Percentiles rank a stretch among this genome's conserved stretches.
Evolutionary conservation across 768 basidiomycete species (phyloP).

Genomic region (Serpula lacrymans): DNA sequence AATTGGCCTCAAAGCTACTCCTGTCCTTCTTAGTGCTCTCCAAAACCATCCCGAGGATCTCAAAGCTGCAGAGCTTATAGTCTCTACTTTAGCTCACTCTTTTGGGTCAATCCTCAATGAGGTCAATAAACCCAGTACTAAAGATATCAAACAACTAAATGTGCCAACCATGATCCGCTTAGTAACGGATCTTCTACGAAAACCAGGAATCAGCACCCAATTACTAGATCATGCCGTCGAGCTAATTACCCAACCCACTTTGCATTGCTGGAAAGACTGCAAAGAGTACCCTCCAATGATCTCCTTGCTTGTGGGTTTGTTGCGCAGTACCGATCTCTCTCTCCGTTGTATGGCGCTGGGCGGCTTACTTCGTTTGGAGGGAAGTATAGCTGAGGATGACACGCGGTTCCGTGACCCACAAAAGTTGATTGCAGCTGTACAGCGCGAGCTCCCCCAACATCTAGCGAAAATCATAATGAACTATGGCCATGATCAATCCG

Average conservation of each 20-base stretch:
- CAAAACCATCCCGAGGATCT: conserved; percentile 49
- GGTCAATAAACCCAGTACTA: conserved; percentile 33
- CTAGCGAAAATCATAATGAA: conserved; percentile 44
- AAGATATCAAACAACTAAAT: conserved; percentile 38
- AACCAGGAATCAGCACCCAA: conserved; percentile 38
- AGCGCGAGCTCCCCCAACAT: conserved; percentile 42
- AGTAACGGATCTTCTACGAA: conserved; percentile 39
- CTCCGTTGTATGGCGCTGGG: conserved; percentile 50
- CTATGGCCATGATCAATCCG: conserved; percentile 49
- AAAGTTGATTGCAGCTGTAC: conserved; percentile 39
- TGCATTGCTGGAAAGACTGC: conserved; percentile 44
- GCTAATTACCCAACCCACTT: conserved; percentile 40
- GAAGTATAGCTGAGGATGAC: conserved; percentile 41
- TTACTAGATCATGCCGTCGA: conserved; percentile 52
- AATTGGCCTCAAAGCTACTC: conserved; percentile 44
- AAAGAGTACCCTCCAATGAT: conserved; percentile 40
- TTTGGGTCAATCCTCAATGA: conserved; percentile 41
- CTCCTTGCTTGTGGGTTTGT: conserved; percentile 51
- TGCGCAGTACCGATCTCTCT: conserved; percentile 54
- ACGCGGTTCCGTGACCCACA: conserved; percentile 45
- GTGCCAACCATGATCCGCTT: conserved; percentile 42
- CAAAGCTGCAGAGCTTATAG: conserved; percentile 45
- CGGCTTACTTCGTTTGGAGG: conserved; percentile 51
- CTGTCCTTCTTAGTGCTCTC: conserved; percentile 42
- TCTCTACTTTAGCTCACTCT: conserved; percentile 52